These are phyloP conservation scores for Arthrobotrys megalospora DNA, from an alignment of 2,329 filamentous ascomycete species.

Conservation along the genomic window DNA sequence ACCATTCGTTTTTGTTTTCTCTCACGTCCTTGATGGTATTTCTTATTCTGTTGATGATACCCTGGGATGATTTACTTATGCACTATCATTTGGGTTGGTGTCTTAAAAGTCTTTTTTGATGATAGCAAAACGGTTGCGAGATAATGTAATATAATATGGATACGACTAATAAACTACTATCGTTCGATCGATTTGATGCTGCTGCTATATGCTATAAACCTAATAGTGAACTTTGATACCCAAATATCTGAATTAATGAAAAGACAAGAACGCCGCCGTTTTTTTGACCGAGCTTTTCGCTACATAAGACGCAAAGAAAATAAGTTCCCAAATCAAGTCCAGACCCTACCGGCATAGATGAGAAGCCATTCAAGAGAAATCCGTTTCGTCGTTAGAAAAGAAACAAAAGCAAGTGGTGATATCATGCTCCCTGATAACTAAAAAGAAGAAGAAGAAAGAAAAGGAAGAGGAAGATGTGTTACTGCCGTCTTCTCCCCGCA, in stretches of 20 bases:
- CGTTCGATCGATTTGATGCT: not conserved
- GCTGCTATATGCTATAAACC: not conserved
- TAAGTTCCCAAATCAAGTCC: not conserved
- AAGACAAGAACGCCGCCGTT: constrained; percentile 39
- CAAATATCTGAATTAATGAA: not conserved
- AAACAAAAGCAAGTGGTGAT: not conserved
- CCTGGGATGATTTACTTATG: constrained; percentile 33
- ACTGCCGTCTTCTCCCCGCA: constrained; percentile 6
- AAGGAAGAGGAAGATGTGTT: not conserved
- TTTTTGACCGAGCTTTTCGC: constrained; percentile 50
- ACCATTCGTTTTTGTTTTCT: constrained; percentile 1
- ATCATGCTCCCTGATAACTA: not conserved
- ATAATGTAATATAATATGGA: constrained; percentile 41
- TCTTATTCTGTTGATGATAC: constrained; percentile 45
- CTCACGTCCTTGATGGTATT: constrained; percentile 12
- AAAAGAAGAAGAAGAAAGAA: constrained; percentile 8
- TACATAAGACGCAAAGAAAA: not conserved
- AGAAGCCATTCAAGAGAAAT: constrained; percentile 14
- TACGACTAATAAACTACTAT: constrained; percentile 15
- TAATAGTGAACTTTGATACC: not conserved
- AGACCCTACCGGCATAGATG: not conserved
- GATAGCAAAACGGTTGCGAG: constrained; percentile 29
- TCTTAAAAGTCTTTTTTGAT: constrained; percentile 26
- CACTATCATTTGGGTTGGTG: constrained; percentile 21
- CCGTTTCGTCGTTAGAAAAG: constrained; percentile 14